Percentiles rank a stretch among this genome's conserved stretches.
These are phyloP conservation scores for Lotmaria passim DNA, from an alignment of 208 protist genomes.

Conservation along the genomic window DNA sequence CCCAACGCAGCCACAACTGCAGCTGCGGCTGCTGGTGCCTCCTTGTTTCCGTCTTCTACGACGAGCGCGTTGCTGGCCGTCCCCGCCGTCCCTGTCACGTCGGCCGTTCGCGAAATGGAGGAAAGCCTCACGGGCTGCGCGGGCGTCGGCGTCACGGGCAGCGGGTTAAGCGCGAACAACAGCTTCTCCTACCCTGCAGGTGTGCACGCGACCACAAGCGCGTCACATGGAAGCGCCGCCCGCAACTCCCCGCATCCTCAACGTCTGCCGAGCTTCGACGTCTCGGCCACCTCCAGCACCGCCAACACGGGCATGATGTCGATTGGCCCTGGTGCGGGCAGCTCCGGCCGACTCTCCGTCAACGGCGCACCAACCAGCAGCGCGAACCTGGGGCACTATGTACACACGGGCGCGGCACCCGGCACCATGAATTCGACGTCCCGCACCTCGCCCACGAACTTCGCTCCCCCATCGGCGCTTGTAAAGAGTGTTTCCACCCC, in stretches of 20 bases:
- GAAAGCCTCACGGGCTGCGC: neutral
- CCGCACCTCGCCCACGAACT: neutral
- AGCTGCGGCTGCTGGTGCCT: neutral
- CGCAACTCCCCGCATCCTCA: constrained; percentile 3
- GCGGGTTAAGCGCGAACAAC: constrained; percentile 1
- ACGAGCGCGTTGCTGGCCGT: neutral
- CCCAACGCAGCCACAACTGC: neutral
- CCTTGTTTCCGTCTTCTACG: neutral
- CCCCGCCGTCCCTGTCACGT: neutral
- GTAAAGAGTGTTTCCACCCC: neutral
- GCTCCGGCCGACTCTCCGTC: neutral
- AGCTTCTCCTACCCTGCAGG: neutral
- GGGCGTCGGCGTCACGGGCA: constrained; percentile 4
- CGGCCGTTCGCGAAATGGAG: constrained; percentile 13
- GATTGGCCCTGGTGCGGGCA: neutral
- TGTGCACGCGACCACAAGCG: neutral
- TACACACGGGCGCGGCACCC: neutral
- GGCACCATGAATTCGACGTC: neutral
- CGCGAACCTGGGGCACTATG: neutral
- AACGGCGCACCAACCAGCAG: neutral
- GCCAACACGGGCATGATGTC: neutral
- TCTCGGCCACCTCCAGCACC: neutral
- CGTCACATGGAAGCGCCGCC: neutral
- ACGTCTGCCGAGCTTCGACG: constrained; percentile 1
- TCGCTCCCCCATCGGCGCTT: neutral